phyloP scores from a whole-genome alignment of 805 yeast genomes.

The Lipomyces yamadae region DNA sequence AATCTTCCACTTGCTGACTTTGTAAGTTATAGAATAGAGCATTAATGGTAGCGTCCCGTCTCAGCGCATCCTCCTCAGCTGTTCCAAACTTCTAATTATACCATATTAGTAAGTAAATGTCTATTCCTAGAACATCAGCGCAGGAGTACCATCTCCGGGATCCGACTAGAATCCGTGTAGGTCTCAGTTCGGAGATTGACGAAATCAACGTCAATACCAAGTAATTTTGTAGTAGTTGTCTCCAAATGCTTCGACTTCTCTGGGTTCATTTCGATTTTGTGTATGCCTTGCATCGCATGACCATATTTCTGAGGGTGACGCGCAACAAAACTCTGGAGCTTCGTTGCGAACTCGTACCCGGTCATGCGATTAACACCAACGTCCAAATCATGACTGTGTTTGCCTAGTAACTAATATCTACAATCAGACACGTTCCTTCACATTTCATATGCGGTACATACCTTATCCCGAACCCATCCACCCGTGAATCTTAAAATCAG shows the following conservation, averaged over 20 bases:
- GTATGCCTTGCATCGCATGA: constrained; percentile 30
- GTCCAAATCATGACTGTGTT: constrained; percentile 83
- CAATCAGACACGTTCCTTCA: not conserved
- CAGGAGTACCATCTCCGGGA: constrained; percentile 58
- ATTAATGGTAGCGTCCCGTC: constrained; percentile 95
- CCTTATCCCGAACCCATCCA: constrained; percentile 95
- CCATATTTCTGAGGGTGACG: constrained; percentile 22
- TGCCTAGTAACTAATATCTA: constrained; percentile 63
- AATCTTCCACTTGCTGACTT: constrained; percentile 75
- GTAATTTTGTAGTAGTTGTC: constrained; percentile 89
- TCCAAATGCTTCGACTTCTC: constrained; percentile 95
- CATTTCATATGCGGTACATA: not conserved
- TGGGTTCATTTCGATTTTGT: constrained; percentile 61
- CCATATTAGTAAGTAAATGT: not conserved
- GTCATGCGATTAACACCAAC: constrained; percentile 84
- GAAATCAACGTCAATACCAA: constrained; percentile 86
- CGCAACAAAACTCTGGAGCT: constrained; percentile 57
- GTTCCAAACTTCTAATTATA: constrained; percentile 70
- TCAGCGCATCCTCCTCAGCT: constrained; percentile 84
- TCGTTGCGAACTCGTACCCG: constrained; percentile 83
- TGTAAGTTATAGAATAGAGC: constrained; percentile 86
- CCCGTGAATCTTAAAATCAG: constrained; percentile 83
- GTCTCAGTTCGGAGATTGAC: constrained; percentile 89
- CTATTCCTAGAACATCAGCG: not conserved
- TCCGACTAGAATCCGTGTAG: constrained; percentile 80